Percentiles rank a stretch among this genome's conserved stretches.
These are phyloP conservation scores for Candida qinlingensis DNA, from an alignment of 805 yeast species.

Conservation along the genomic window DNA sequence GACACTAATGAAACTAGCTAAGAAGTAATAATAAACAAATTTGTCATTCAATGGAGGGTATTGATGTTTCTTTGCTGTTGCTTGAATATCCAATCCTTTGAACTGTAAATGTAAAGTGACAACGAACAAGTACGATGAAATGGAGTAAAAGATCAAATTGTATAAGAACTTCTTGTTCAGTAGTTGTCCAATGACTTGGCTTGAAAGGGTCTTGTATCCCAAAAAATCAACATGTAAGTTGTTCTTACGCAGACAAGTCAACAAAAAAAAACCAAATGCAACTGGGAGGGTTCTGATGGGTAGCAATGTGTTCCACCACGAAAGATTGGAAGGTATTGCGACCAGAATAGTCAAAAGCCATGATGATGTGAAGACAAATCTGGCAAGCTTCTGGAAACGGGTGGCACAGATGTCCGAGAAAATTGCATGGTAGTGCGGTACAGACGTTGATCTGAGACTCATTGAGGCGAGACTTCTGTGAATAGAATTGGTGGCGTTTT, in stretches of 20 bases:
- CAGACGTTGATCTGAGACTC: slow-evolving; percentile 6
- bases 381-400: slow-evolving; percentile 34
- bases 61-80: slow-evolving; percentile 33
- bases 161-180: slow-evolving; percentile 21
- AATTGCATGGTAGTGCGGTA: slow-evolving; percentile 32
- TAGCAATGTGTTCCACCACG: slow-evolving; percentile 24
- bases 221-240: slow-evolving; percentile 34
- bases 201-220: slow-evolving; percentile 28
- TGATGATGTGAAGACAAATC: slow-evolving; percentile 28
- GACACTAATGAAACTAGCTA: slow-evolving; percentile 34
- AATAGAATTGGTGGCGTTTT: no score
- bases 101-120: slow-evolving; percentile 20
- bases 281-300: slow-evolving; percentile 26
- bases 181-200: slow-evolving; percentile 23
- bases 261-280: slow-evolving; percentile 27
- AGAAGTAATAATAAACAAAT: slow-evolving; percentile 46
- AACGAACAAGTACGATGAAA: slow-evolving; percentile 23
- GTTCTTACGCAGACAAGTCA: slow-evolving; percentile 35
- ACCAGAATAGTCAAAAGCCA: slow-evolving; percentile 24
- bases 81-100: slow-evolving; percentile 17
- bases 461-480: background rate
- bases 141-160: slow-evolving; percentile 17
- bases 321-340: slow-evolving; percentile 19
- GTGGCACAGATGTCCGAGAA: slow-evolving; percentile 37
- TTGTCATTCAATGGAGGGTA: slow-evolving; percentile 38